Conservation (phyloP, 1,139 yeast species). For the Blastobotrys elegans region DNA sequence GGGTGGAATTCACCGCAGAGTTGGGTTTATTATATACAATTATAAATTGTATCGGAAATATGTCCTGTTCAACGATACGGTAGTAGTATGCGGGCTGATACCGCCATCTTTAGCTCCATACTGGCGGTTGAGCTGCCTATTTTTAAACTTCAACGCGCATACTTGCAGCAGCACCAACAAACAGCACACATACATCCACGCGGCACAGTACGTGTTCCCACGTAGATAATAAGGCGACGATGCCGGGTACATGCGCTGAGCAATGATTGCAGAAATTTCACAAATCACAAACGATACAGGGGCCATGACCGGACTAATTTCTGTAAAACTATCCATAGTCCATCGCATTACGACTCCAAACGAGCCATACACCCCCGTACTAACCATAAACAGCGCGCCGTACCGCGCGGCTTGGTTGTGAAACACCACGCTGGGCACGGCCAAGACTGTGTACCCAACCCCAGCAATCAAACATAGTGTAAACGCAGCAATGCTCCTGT, state of each 20-base stretch:
- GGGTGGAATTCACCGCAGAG: too few species aligned
- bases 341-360: neutral
- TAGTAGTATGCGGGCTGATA: neutral
- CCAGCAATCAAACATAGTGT: constrained; percentile 1
- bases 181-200: neutral
- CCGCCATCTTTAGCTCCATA: neutral
- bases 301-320: neutral
- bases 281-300: neutral
- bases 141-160: neutral
- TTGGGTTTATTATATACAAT: too few species aligned
- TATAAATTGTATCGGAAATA: too few species aligned
- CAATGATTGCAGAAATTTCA: neutral
- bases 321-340: neutral
- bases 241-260: neutral
- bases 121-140: neutral
- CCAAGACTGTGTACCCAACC: constrained; percentile 1
- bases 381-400: constrained; percentile 4
- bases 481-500: neutral
- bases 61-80: too few species aligned
- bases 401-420: constrained; percentile 5
- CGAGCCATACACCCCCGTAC: neutral
- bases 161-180: neutral
- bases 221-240: neutral
- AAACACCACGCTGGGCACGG: neutral
- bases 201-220: constrained; percentile 4